Evolutionary conservation across 2,329 filamentous ascomycete genomes (phyloP), one percentile per base, ranked within the genome.

Genomic region (Colletotrichum sp.): DNA sequence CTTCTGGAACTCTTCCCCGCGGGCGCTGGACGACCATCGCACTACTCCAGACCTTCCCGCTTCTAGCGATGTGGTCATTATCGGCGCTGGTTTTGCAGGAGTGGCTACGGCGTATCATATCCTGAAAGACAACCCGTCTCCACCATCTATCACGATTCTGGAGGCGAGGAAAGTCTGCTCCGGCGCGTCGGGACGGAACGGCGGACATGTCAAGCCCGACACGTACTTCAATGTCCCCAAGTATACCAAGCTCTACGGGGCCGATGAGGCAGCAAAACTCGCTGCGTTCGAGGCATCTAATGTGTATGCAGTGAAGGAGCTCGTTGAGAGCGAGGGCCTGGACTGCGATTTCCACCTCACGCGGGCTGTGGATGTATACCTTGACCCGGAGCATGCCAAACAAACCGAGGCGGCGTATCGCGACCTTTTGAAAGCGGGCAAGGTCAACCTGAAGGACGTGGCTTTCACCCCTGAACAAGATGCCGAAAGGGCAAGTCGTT

Each of bases 331-430:
- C 0, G 84, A 87, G 49, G 71, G 78, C 0, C 82, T 88, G 15
- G 85, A 88, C 44, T 88, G 87, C 75, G 87, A 89, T 34, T 86
- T 88, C 18, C 81, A 86, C n/a, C 55, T 88, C 4, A 86, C 85
- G 1, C 78, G 86, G 6, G 83, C 84, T 18, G 80, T 83, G 8
- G 86, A 88, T 76, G 84, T 87, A 0, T 82, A 52, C 83, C n/a
- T 71, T 87, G 9, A 80, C 81, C 5, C 77, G 81, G 1, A 72
- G 69, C 10, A 78, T 78, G 18, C 68, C 44, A 52, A 52, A 76
- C 16, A 32, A 76, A 1, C 49, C 74, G 2, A 79, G 84, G 44
- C 81, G 80, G 69, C 78, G 79, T 0, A 79, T 79, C 1, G 83
- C 30, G 80, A 85, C 1, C 69, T 81, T 21, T 80, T 87, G 49